A percentile compares a stretch with the other conserved stretches of the same genome.
phyloP scores from a whole-genome alignment of 2,329 filamentous ascomycete species.

The Paramyrothecium roridum region DNA sequence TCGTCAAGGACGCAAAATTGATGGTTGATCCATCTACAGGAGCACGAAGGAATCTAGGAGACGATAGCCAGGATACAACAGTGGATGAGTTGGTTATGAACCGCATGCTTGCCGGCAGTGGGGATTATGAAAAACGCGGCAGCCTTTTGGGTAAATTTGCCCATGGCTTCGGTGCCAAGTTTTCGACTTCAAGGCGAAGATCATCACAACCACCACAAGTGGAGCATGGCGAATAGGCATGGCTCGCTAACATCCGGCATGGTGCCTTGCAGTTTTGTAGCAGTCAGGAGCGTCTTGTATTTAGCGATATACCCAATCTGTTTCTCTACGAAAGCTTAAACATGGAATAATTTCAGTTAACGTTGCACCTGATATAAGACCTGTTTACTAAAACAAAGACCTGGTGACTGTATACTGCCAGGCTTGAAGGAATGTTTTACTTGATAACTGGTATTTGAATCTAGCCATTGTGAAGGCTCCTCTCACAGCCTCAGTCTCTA shows the following conservation, averaged over 20 bases:
- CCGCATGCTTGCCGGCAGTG: neutral
- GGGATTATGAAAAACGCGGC: neutral
- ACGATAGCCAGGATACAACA: neutral
- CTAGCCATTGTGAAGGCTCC: too few relatives aligned
- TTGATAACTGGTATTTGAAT: too few relatives aligned
- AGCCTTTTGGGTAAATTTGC: neutral
- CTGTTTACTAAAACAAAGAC: too few relatives aligned
- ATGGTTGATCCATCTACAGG: conserved; percentile 32
- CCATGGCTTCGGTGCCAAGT: neutral
- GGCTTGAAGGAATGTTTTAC: too few relatives aligned
- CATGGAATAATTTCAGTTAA: too few relatives aligned
- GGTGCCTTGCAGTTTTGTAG: neutral
- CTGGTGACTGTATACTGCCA: too few relatives aligned
- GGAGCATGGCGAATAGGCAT: neutral
- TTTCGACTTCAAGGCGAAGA: neutral
- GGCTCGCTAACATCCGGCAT: neutral
- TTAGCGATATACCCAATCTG: neutral
- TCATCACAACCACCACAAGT: neutral
- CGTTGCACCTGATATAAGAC: too few relatives aligned
- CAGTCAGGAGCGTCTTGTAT: neutral
- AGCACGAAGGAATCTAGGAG: neutral
- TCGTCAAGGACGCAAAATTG: conserved; percentile 41
- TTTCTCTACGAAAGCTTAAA: too few relatives aligned
- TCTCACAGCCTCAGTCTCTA: too few relatives aligned
- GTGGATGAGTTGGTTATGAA: conserved; percentile 1